Percentiles rank a stretch among this genome's conserved stretches.
These are phyloP conservation scores for Polychaeton citri DNA, from an alignment of 2,329 filamentous ascomycete genomes.

Conservation along the genomic window DNA sequence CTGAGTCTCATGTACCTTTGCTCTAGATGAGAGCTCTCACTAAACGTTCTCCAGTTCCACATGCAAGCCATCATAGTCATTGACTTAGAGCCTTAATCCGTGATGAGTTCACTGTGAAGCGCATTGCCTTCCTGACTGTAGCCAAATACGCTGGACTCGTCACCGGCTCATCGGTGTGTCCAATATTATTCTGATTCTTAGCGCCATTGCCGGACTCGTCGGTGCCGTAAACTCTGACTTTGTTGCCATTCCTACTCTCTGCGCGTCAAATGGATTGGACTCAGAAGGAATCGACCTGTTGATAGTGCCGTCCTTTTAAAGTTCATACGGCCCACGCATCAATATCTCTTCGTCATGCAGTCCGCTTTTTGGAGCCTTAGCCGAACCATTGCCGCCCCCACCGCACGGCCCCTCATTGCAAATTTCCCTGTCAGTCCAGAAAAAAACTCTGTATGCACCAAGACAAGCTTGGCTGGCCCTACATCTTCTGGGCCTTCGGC, in stretches of 20 bases:
- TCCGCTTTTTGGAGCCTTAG: not conserved
- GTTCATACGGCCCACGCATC: constrained; percentile 51
- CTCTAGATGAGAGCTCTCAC: not conserved
- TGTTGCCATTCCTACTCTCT: constrained; percentile 30
- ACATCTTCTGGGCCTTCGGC: constrained; percentile 17
- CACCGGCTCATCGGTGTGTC: not conserved
- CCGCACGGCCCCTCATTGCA: not conserved
- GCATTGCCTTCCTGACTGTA: constrained; percentile 28
- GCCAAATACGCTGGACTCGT: not conserved
- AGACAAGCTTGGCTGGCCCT: constrained; percentile 28
- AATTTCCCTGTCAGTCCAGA: not conserved
- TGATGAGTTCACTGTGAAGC: constrained; percentile 40
- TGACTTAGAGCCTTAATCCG: constrained; percentile 35
- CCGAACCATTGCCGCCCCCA: not conserved
- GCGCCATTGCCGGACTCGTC: constrained; percentile 54
- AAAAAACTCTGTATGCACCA: not conserved
- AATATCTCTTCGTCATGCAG: constrained; percentile 39
- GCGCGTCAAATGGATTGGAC: constrained; percentile 32
- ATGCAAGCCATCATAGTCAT: constrained; percentile 20
- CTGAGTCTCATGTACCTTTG: constrained; percentile 1
- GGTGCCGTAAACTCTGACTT: constrained; percentile 38
- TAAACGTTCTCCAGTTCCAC: constrained; percentile 9
- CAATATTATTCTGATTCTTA: constrained; percentile 29
- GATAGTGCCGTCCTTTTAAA: constrained; percentile 75
- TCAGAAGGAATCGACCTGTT: constrained; percentile 58